These are phyloP conservation scores for Cryptococcus sp. DNA, from an alignment of 1,284 basidiomycete species.

Conservation along the genomic window DNA sequence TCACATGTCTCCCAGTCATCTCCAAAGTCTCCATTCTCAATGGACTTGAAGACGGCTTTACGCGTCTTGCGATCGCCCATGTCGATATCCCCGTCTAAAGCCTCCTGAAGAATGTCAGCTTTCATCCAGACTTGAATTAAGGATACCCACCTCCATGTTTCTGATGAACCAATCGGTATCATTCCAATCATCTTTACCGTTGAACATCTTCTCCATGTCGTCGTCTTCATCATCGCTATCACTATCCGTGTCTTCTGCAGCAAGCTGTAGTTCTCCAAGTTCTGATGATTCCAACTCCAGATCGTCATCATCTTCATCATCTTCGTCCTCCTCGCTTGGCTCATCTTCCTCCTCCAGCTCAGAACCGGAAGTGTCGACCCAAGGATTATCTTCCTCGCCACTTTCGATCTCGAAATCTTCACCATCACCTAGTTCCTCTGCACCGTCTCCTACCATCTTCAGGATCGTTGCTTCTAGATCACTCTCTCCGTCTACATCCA, in stretches of 20 bases:
- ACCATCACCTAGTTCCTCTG: constrained; percentile 3
- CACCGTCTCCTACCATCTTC: constrained; percentile 7
- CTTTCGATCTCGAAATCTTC: constrained; percentile 15
- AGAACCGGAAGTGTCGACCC: constrained; percentile 5
- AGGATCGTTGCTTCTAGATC: constrained; percentile 2
- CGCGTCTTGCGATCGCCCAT: constrained; percentile 54
- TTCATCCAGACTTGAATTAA: neutral
- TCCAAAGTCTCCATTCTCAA: constrained; percentile 59
- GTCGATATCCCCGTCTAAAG: constrained; percentile 53
- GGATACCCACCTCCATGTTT: constrained; percentile 56
- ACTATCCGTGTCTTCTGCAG: neutral
- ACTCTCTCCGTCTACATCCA: neutral
- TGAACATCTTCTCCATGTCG: constrained; percentile 4
- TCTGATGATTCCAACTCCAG: neutral
- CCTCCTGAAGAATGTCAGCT: constrained; percentile 41
- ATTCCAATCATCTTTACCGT: constrained; percentile 4
- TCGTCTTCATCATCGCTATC: constrained; percentile 16
- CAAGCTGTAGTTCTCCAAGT: neutral
- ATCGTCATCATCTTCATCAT: constrained; percentile 1
- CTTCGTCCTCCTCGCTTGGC: neutral
- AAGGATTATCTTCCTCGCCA: constrained; percentile 14
- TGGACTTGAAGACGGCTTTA: constrained; percentile 61
- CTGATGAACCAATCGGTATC: constrained; percentile 54
- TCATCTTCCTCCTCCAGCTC: constrained; percentile 4
- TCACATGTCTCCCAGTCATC: constrained; percentile 44